A percentile compares a stretch with the other conserved stretches of the same genome.
Conservation (phyloP, 257 asterid species). For the Voacanga thouarsii region DNA sequence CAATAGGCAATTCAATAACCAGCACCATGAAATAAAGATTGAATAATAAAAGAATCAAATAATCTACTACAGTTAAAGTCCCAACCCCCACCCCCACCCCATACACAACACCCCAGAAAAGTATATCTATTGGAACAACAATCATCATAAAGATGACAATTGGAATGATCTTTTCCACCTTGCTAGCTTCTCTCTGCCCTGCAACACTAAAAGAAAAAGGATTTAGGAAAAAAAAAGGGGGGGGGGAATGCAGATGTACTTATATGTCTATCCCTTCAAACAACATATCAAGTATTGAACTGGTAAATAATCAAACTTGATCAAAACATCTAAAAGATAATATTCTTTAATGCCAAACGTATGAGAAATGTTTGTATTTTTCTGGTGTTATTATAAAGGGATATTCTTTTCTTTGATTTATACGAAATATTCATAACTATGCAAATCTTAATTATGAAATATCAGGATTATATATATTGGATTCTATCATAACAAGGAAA, state of each 20-base stretch:
- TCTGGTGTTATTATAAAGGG: not conserved
- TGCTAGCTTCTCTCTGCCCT: conserved; percentile 75
- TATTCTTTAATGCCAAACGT: too few species aligned
- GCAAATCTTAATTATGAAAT: not conserved
- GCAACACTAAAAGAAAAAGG: conserved; percentile 18
- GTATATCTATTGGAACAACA: not conserved
- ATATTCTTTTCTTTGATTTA: too few species aligned
- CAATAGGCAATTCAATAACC: not conserved
- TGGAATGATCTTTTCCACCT: conserved; percentile 51
- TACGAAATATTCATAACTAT: not conserved
- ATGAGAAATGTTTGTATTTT: not conserved
- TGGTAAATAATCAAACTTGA: not conserved
- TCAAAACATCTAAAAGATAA: not conserved
- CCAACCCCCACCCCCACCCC: too few species aligned
- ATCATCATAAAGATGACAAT: conserved; percentile 38
- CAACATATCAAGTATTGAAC: not conserved
- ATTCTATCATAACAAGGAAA: not conserved
- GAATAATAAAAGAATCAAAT: not conserved
- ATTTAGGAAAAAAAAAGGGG: too few species aligned
- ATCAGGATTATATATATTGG: not conserved
- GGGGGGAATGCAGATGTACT: too few species aligned
- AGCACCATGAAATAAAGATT: not conserved
- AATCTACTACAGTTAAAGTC: not conserved
- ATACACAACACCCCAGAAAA: too few species aligned
- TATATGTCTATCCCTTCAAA: too few species aligned